Evolutionary conservation across 768 basidiomycete species (phyloP).

Genomic region (Sarcodon aspratus): DNA sequence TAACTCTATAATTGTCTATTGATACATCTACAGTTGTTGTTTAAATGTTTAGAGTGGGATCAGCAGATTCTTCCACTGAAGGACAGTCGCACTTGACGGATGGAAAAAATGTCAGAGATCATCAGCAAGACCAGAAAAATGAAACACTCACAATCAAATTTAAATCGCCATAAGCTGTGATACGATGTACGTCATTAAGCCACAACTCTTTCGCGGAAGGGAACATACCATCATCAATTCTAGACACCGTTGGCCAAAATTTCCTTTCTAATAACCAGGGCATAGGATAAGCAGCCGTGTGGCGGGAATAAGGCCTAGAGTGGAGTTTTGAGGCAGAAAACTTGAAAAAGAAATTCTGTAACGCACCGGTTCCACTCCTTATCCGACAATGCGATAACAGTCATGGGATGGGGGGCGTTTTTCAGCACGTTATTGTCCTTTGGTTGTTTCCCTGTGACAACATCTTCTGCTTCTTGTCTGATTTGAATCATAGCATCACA

Average conservation of each 20-base stretch:
- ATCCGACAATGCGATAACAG: slow-evolving; percentile 59
- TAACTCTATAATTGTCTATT: slow-evolving; percentile 4
- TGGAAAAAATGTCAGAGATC: slow-evolving; percentile 5
- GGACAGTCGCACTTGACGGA: slow-evolving; percentile 68
- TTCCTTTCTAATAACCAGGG: slow-evolving; percentile 79
- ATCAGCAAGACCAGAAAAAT: not conserved
- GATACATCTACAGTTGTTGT: not conserved
- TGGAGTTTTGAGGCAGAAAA: not conserved
- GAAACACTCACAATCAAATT: slow-evolving; percentile 66
- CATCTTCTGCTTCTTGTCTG: slow-evolving; percentile 81
- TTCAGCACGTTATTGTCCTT: slow-evolving; percentile 86
- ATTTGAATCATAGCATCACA: slow-evolving; percentile 99
- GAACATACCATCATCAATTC: slow-evolving; percentile 83
- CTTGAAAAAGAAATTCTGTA: not conserved
- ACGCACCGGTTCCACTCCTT: slow-evolving; percentile 78
- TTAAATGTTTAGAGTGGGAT: slow-evolving; percentile 15
- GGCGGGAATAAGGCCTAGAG: slow-evolving; percentile 75
- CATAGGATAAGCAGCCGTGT: slow-evolving; percentile 85
- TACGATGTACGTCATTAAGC: slow-evolving; percentile 6
- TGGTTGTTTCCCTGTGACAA: slow-evolving; percentile 79
- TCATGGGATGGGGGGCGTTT: slow-evolving; percentile 89
- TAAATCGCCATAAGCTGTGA: slow-evolving; percentile 79
- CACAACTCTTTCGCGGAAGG: not conserved
- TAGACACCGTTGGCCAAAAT: slow-evolving; percentile 92
- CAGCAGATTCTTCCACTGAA: slow-evolving; percentile 68